phyloP scores from a whole-genome alignment of 768 basidiomycete species.

The Serendipita indica region DNA sequence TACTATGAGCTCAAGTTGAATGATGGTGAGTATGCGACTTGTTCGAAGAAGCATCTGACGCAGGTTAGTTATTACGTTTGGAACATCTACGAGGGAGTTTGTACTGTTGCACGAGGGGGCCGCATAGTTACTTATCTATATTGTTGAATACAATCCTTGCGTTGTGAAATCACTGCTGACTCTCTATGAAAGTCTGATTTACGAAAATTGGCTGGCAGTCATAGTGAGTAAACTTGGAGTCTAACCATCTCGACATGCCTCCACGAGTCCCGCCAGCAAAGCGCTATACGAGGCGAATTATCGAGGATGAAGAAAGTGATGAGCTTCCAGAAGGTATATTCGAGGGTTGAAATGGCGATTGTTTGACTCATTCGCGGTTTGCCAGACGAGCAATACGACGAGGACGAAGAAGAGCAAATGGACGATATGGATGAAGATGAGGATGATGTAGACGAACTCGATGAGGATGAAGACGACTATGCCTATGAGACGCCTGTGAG shows the following conservation, averaged over 20 bases:
- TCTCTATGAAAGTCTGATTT: neutral
- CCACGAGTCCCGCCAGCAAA: constrained; percentile 2
- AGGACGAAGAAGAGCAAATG: neutral
- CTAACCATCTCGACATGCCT: constrained; percentile 2
- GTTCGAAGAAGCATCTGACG: constrained; percentile 10
- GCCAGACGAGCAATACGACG: constrained; percentile 1
- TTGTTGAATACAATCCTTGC: no score
- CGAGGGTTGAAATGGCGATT: no score
- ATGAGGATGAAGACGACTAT: constrained; percentile 8
- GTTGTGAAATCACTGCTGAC: neutral
- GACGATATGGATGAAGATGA: neutral
- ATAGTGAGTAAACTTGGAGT: neutral
- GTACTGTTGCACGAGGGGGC: constrained; percentile 74
- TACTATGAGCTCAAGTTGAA: constrained; percentile 70
- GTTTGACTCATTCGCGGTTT: no score
- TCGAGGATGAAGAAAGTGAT: constrained; percentile 9
- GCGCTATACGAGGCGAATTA: neutral
- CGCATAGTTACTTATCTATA: neutral
- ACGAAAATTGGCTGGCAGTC: neutral
- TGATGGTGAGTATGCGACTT: constrained; percentile 45
- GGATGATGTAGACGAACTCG: constrained; percentile 3
- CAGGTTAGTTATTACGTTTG: constrained; percentile 66
- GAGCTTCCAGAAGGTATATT: neutral
- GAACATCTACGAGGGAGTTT: constrained; percentile 66
- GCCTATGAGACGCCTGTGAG: neutral